Evolutionary conservation across 2,329 filamentous ascomycete species (phyloP).

Genomic region (Aspergillus chevalieri): DNA sequence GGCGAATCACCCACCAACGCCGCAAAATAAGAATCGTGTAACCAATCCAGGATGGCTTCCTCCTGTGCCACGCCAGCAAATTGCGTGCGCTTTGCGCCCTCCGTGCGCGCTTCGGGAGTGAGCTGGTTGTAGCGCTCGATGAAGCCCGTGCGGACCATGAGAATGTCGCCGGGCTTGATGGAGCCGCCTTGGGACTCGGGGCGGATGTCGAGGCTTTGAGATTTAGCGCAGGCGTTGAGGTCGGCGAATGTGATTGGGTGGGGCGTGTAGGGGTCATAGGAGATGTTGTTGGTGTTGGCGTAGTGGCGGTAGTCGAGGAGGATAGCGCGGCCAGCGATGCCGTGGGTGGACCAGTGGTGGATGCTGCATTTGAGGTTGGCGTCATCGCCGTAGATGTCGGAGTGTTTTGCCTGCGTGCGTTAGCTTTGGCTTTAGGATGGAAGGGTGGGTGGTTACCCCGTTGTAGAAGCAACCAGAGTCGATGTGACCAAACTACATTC

Average conservation of each 20-base stretch:
- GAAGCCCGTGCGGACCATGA: slow-evolving; percentile 60
- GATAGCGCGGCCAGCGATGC: slow-evolving; percentile 38
- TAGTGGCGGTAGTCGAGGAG: slow-evolving; percentile 42
- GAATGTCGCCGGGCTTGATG: slow-evolving; percentile 57
- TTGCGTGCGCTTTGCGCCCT: slow-evolving; percentile 27
- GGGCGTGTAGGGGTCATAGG: slow-evolving; percentile 48
- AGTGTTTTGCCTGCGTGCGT: slow-evolving; percentile 24
- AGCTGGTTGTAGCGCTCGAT: slow-evolving; percentile 53
- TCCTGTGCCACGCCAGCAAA: slow-evolving; percentile 51
- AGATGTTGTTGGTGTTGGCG: slow-evolving; percentile 45
- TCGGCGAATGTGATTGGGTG: slow-evolving; percentile 51
- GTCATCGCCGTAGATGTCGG: slow-evolving; percentile 28
- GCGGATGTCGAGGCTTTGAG: slow-evolving; percentile 58
- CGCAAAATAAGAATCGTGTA: slow-evolving; percentile 64
- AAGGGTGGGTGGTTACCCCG: slow-evolving; percentile 20
- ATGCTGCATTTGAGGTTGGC: slow-evolving; percentile 37
- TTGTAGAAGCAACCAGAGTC: slow-evolving; percentile 36
- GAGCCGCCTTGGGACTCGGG: slow-evolving; percentile 50
- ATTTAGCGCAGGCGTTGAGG: slow-evolving; percentile 53
- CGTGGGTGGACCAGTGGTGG: slow-evolving; percentile 37
- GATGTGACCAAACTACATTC: slow-evolving; percentile 32
- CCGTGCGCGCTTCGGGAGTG: slow-evolving; percentile 25
- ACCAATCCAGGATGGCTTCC: slow-evolving; percentile 55
- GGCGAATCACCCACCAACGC: slow-evolving; percentile 59
- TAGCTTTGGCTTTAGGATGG: neutral